phyloP scores from a whole-genome alignment of 2,329 filamentous ascomycete species.

The Penicillium sp. region DNA sequence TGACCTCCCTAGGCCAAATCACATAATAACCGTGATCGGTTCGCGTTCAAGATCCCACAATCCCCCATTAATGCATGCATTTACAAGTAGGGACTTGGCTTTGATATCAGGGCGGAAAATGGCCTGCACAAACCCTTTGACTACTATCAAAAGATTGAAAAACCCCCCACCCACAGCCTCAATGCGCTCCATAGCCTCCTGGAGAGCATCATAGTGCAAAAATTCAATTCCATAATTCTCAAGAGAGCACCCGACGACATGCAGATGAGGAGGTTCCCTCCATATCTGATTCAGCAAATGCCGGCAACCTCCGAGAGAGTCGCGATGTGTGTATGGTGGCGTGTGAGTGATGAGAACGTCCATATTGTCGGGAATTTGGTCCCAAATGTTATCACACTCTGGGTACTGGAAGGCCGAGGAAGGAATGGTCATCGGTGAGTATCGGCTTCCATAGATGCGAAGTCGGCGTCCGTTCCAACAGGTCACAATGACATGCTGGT shows the following conservation, averaged over 20 bases:
- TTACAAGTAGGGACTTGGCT: background rate
- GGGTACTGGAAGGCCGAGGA: background rate
- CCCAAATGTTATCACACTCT: background rate
- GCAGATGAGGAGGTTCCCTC: background rate
- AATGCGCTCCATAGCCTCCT: background rate
- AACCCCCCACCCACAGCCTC: background rate
- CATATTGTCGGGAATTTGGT: background rate
- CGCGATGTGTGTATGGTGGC: background rate
- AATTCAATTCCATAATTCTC: background rate
- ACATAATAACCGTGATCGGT: background rate
- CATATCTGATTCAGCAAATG: background rate
- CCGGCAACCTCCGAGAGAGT: background rate
- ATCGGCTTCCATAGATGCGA: background rate
- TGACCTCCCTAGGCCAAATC: background rate
- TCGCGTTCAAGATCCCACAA: background rate
- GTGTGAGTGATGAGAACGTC: slow-evolving; percentile 4
- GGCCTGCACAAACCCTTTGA: background rate
- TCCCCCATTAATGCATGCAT: background rate
- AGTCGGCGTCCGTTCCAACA: background rate
- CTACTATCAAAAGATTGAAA: background rate
- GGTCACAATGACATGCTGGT: background rate
- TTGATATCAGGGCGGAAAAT: background rate
- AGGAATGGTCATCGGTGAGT: background rate
- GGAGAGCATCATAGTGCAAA: background rate
- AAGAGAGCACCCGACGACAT: background rate